Evolutionary conservation across 768 basidiomycete species (phyloP).

Genomic region (Hypholoma sublateritium): DNA sequence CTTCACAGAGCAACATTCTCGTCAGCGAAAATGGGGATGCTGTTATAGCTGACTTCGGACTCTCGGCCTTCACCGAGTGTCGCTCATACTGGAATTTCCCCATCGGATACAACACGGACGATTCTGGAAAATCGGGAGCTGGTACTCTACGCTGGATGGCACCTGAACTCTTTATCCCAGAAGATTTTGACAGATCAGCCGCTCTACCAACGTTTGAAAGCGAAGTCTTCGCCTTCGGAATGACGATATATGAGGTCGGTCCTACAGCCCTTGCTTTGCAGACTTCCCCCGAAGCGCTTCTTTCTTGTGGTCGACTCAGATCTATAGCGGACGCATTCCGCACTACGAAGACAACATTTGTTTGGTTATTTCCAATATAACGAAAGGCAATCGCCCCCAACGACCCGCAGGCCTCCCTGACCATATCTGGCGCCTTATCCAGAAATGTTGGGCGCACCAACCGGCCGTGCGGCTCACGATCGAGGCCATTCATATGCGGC

Average conservation of each 20-base stretch:
- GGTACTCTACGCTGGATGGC: conserved; percentile 31
- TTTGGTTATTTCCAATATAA: conserved; percentile 12
- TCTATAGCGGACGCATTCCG: conserved; percentile 13
- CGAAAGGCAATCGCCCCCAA: conserved; percentile 10
- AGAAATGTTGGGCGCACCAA: conserved; percentile 11
- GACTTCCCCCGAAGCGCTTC: background rate
- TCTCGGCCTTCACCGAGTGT: conserved; percentile 2
- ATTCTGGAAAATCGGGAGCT: conserved; percentile 10
- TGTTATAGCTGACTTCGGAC: conserved; percentile 18
- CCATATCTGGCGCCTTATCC: conserved; percentile 5
- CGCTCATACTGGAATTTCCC: background rate
- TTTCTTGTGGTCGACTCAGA: conserved; percentile 2
- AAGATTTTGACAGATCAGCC: conserved; percentile 3
- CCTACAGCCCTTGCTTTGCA: background rate
- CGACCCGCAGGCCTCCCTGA: conserved; percentile 7
- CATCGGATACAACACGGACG: background rate
- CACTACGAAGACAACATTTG: conserved; percentile 7
- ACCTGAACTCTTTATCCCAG: conserved; percentile 23
- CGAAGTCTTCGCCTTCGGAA: conserved; percentile 29
- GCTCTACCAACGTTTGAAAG: conserved; percentile 23
- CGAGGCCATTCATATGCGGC: background rate
- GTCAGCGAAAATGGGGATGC: conserved; percentile 10
- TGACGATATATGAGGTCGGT: conserved; percentile 25
- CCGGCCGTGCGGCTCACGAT: conserved; percentile 11
- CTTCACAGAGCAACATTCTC: conserved; percentile 14